Percentiles rank a stretch among this genome's conserved stretches.
Conservation (phyloP, 2,329 filamentous ascomycete species). For the Colletotrichum sp. region DNA sequence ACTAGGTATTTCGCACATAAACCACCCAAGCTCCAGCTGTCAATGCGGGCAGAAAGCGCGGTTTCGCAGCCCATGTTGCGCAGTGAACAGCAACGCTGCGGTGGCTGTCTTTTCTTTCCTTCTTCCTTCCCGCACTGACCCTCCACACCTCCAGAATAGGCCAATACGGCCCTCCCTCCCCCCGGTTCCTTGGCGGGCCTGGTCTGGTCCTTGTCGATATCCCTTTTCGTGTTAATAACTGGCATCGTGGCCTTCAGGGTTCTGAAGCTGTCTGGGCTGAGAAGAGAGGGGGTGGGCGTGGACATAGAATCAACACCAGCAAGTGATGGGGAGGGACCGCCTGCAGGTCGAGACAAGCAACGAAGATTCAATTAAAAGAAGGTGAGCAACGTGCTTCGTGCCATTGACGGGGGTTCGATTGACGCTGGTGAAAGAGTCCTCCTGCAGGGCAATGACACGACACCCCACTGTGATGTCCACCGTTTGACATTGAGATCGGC, state of each 20-base stretch:
- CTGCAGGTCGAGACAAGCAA: neutral
- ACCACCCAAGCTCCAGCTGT: constrained; percentile 1
- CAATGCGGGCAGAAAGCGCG: neutral
- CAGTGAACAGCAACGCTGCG: neutral
- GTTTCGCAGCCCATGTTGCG: neutral
- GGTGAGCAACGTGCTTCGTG: neutral
- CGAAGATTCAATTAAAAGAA: neutral
- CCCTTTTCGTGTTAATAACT: neutral
- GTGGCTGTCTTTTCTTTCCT: neutral
- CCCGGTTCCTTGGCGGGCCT: neutral
- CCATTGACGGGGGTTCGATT: neutral
- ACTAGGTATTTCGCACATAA: neutral
- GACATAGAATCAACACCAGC: neutral
- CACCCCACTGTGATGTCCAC: constrained; percentile 7
- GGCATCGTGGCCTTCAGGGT: constrained; percentile 3
- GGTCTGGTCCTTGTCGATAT: constrained; percentile 4
- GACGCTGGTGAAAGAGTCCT: neutral
- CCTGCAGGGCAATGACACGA: neutral
- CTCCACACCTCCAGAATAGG: neutral
- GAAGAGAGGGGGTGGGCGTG: neutral
- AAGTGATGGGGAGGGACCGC: neutral
- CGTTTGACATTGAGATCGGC: constrained; percentile 12
- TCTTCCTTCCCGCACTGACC: neutral
- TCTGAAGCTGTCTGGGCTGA: neutral
- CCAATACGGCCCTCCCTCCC: neutral